phyloP scores from a whole-genome alignment of 139 green algal genomes.

The Pleodorina starrii region DNA sequence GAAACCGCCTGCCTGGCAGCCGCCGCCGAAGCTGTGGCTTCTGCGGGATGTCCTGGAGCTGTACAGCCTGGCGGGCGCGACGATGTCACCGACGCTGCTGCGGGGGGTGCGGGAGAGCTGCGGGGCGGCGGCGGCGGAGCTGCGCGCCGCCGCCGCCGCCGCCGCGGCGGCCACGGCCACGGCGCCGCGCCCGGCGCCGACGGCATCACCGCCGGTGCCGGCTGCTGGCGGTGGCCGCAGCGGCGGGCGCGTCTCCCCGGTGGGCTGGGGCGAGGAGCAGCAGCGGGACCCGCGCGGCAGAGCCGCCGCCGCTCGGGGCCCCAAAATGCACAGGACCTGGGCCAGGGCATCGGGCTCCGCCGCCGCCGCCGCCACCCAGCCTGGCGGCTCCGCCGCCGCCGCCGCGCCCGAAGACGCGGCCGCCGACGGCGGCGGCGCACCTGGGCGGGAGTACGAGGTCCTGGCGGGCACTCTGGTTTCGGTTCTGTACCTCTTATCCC shows the following conservation, averaged over 20 bases:
- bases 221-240: too few relatives aligned
- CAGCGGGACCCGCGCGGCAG: constrained; percentile 1
- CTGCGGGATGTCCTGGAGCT: constrained; percentile 32
- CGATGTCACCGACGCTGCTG: not conserved
- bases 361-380: too few relatives aligned
- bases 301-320: not conserved
- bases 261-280: too few relatives aligned
- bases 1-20: not conserved
- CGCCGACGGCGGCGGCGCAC: too few relatives aligned
- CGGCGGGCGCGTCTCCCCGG: not conserved
- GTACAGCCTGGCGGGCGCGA: not conserved
- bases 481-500: constrained; percentile 18
- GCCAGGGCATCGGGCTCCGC: too few relatives aligned
- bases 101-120: not conserved
- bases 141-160: not conserved
- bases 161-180: not conserved
- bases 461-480: constrained; percentile 15
- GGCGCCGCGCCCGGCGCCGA: too few relatives aligned
- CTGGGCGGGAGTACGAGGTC: not conserved
- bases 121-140: not conserved
- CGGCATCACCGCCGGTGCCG: too few relatives aligned
- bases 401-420: too few relatives aligned
- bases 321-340: not conserved
- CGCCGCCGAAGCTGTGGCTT: constrained; percentile 27
- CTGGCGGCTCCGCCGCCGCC: too few relatives aligned